phyloP scores from a whole-genome alignment of 805 yeast species.

The Ogataea methylovora region DNA sequence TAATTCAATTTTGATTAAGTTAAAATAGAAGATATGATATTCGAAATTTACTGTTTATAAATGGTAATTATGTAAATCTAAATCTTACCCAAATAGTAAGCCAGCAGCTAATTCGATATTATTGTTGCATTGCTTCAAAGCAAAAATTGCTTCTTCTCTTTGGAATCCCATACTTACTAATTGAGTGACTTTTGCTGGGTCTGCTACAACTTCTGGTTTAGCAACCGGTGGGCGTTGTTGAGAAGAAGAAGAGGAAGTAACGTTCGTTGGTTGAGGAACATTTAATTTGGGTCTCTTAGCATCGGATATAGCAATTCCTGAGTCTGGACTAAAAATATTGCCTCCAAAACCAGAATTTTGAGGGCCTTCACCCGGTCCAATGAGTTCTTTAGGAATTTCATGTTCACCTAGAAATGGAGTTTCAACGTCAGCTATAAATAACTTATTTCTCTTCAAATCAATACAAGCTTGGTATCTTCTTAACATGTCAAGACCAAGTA shows the following conservation, averaged over 20 bases:
- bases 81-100: slow-evolving; percentile 45
- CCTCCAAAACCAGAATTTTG: slow-evolving; percentile 22
- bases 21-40: too few relatives aligned
- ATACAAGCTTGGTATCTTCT: slow-evolving; percentile 79
- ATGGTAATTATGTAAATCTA: too few relatives aligned
- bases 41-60: too few relatives aligned
- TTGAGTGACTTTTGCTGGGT: slow-evolving; percentile 27
- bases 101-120: slow-evolving; percentile 86
- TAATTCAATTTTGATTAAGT: too few relatives aligned
- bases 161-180: slow-evolving; percentile 68
- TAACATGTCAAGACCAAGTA: slow-evolving; percentile 88
- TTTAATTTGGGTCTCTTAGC: slow-evolving; percentile 3
- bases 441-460: slow-evolving; percentile 58
- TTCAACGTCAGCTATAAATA: slow-evolving; percentile 66
- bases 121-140: slow-evolving; percentile 62
- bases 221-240: neutral
- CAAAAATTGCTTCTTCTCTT: slow-evolving; percentile 52
- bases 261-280: slow-evolving; percentile 9
- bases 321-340: slow-evolving; percentile 21
- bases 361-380: slow-evolving; percentile 6
- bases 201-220: slow-evolving; percentile 8
- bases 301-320: slow-evolving; percentile 1
- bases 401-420: slow-evolving; percentile 66
- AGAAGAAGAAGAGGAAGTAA: slow-evolving; percentile 6
- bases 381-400: slow-evolving; percentile 47